Evolutionary conservation across 805 yeast species (phyloP).

Genomic region (Teunomyces gatunensis): DNA sequence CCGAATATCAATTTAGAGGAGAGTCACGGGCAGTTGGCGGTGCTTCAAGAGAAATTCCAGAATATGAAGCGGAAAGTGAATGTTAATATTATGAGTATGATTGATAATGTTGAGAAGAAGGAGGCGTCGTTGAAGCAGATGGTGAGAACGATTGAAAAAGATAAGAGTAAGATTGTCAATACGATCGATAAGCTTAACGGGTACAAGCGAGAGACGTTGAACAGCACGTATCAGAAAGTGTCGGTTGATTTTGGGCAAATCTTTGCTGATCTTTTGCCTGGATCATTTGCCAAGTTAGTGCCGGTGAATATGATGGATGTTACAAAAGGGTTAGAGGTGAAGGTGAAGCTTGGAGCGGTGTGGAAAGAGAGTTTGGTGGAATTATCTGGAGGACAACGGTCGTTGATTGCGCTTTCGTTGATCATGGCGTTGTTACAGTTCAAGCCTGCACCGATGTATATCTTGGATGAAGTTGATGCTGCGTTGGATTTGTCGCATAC

Average conservation of each 20-base stretch:
- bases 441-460: conserved; percentile 98
- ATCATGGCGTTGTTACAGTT: conserved; percentile 90
- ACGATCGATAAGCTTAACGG: conserved; percentile 81
- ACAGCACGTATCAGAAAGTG: conserved; percentile 83
- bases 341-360: conserved; percentile 82
- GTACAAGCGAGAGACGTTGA: conserved; percentile 78
- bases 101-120: conserved; percentile 87
- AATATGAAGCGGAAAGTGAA: conserved; percentile 81
- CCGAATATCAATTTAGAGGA: conserved; percentile 63
- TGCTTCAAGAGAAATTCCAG: conserved; percentile 57
- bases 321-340: conserved; percentile 86
- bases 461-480: conserved; percentile 96
- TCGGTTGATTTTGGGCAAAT: conserved; percentile 86
- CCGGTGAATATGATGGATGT: conserved; percentile 79
- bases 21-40: conserved; percentile 54
- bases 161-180: conserved; percentile 83
- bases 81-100: conserved; percentile 83
- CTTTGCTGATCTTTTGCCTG: conserved; percentile 84
- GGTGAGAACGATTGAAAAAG: conserved; percentile 85
- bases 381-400: conserved; percentile 95
- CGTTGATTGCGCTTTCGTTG: conserved; percentile 86
- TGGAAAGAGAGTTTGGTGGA: conserved; percentile 97
- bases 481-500: conserved; percentile 97
- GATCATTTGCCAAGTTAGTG: conserved; percentile 84
- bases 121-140: conserved; percentile 72